Conservation (phyloP, 2,329 filamentous ascomycete species). For the Cordyceps pruinosa region DNA sequence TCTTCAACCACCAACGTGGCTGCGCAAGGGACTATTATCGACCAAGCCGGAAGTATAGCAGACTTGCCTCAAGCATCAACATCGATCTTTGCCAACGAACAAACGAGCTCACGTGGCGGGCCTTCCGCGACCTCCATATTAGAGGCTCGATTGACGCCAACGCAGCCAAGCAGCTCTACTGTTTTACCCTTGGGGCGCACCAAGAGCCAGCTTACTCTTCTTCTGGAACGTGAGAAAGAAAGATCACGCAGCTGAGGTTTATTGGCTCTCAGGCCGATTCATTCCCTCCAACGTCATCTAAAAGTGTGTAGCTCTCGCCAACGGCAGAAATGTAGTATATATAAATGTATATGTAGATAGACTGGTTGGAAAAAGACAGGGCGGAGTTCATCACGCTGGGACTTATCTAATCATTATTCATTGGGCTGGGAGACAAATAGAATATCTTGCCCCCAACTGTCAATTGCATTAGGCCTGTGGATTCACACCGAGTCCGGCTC, state of each 20-base stretch:
- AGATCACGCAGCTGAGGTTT: slow-evolving; percentile 20
- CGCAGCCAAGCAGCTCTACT: slow-evolving; percentile 38
- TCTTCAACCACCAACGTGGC: slow-evolving; percentile 36
- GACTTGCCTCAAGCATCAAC: neutral
- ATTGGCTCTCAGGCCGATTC: neutral
- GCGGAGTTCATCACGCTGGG: neutral
- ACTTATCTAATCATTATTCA: neutral
- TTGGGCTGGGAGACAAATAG: neutral
- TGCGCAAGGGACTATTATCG: slow-evolving; percentile 38
- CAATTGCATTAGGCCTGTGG: no score
- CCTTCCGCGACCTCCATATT: slow-evolving; percentile 20
- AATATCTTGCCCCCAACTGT: no score
- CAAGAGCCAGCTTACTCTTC: slow-evolving; percentile 53
- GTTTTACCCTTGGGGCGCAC: slow-evolving; percentile 47
- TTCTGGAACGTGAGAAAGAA: slow-evolving; percentile 48
- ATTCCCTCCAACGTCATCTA: neutral
- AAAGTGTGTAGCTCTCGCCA: neutral
- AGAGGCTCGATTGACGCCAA: slow-evolving; percentile 40
- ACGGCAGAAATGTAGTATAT: neutral
- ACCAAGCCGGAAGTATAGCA: slow-evolving; percentile 26
- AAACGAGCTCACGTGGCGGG: slow-evolving; percentile 13
- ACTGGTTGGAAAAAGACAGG: neutral
- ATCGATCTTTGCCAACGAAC: neutral
- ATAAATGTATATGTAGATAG: neutral
- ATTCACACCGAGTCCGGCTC: no score